Evolutionary conservation across 2,329 filamentous ascomycete species (phyloP).

Genomic region (Beauveria rudraprayagi): DNA sequence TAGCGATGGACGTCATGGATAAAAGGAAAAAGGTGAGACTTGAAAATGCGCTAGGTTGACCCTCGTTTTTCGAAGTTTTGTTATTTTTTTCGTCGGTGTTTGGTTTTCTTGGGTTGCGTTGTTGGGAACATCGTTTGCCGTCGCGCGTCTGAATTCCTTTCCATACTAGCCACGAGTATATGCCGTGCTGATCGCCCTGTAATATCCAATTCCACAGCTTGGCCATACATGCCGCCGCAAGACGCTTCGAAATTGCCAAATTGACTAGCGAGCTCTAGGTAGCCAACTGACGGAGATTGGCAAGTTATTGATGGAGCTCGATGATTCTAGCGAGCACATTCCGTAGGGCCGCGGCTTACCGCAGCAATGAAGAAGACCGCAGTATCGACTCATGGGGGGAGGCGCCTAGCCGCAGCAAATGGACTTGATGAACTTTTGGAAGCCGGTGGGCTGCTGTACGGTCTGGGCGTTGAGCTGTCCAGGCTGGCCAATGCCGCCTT

Average conservation of each 20-base stretch:
- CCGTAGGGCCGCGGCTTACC: constrained; percentile 14
- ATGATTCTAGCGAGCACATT: constrained; percentile 11
- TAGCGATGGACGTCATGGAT: neutral
- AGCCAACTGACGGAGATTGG: neutral
- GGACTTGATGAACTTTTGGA: constrained; percentile 88
- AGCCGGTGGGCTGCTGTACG: constrained; percentile 68
- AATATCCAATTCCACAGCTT: constrained; percentile 2
- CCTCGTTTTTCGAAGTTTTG: neutral
- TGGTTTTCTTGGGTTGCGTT: neutral
- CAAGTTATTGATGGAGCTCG: constrained; percentile 10
- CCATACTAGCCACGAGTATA: neutral
- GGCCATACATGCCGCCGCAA: neutral
- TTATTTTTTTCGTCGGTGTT: neutral
- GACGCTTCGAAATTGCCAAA: neutral
- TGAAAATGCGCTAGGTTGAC: neutral
- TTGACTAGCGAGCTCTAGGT: neutral
- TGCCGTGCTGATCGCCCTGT: neutral
- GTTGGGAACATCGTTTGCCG: neutral
- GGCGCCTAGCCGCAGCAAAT: constrained; percentile 72
- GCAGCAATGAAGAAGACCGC: constrained; percentile 23
- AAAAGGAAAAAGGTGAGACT: neutral
- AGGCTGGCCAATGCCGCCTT: constrained; percentile 47
- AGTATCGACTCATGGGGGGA: constrained; percentile 19
- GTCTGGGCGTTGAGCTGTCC: constrained; percentile 47
- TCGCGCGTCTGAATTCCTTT: neutral